Percentiles rank a stretch among this genome's conserved stretches.
Evolutionary conservation across 2,329 filamentous ascomycete genomes (phyloP).

Genomic region (Raffaelea ambrosiae): DNA sequence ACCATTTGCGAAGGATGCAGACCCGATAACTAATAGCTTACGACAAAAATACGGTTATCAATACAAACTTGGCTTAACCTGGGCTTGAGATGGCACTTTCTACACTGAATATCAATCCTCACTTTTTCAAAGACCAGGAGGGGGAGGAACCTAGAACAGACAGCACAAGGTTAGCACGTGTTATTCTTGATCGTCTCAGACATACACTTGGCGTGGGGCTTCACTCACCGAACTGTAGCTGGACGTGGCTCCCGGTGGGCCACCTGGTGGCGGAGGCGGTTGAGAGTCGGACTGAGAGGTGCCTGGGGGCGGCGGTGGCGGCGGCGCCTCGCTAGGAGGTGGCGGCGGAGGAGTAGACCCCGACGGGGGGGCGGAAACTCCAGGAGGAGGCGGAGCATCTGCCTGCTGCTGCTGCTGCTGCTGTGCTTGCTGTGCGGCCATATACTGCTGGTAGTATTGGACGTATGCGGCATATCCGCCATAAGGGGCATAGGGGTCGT

Average conservation of each 20-base stretch:
- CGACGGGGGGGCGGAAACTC: too few relatives aligned
- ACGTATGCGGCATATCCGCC: constrained; percentile 77
- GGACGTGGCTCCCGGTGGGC: constrained; percentile 36
- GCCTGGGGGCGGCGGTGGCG: constrained; percentile 43
- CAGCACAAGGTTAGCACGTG: constrained; percentile 5
- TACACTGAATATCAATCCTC: not conserved
- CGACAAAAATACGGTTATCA: too few relatives aligned
- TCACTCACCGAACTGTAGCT: constrained; percentile 37
- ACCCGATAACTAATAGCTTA: too few relatives aligned
- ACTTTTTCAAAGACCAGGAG: constrained; percentile 4
- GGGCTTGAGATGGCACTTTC: too few relatives aligned
- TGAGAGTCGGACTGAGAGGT: constrained; percentile 46
- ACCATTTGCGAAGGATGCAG: too few relatives aligned
- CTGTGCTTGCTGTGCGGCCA: constrained; percentile 37
- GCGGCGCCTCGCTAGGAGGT: constrained; percentile 38
- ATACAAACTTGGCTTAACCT: too few relatives aligned
- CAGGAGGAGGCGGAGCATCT: constrained; percentile 10
- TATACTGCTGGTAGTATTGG: constrained; percentile 66
- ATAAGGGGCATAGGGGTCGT: constrained; percentile 80
- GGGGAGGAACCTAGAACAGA: constrained; percentile 5
- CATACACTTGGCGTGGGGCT: too few relatives aligned
- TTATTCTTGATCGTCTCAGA: too few relatives aligned
- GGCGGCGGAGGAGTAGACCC: constrained; percentile 9
- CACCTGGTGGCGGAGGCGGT: constrained; percentile 46
- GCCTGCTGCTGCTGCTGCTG: constrained; percentile 34